A percentile compares a stretch with the other conserved stretches of the same genome.
Evolutionary conservation across 495 filamentous ascomycete genomes (phyloP).

Genomic region (Arthonia radiata): DNA sequence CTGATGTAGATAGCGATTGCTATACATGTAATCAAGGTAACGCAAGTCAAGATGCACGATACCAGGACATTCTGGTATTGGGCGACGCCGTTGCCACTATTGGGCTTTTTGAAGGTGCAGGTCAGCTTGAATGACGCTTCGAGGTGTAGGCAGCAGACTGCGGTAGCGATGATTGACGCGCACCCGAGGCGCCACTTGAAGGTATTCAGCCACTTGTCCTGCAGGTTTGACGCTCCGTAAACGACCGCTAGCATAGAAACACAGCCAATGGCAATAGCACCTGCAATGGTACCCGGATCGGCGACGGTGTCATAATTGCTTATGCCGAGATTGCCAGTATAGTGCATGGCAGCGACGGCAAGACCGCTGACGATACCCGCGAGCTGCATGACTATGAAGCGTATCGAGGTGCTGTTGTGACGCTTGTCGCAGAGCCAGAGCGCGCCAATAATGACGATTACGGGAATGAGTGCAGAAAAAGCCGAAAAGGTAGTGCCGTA

Average conservation of each 20-base stretch:
- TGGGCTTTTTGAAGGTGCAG: too few relatives aligned
- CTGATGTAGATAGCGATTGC: constrained; percentile 29
- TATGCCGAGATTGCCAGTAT: constrained; percentile 63
- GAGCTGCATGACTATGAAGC: too few relatives aligned
- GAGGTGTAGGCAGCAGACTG: constrained; percentile 80
- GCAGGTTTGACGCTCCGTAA: constrained; percentile 50
- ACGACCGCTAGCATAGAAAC: constrained; percentile 41
- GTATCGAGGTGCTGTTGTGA: constrained; percentile 18
- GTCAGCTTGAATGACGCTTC: too few relatives aligned
- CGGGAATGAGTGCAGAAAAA: constrained; percentile 62
- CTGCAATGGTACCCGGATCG: constrained; percentile 29
- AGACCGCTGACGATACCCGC: constrained; percentile 45
- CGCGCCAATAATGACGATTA: constrained; percentile 46
- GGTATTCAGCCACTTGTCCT: constrained; percentile 49
- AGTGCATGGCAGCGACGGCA: constrained; percentile 74
- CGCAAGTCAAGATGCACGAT: constrained; percentile 32
- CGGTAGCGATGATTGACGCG: constrained; percentile 39
- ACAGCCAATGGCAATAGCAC: constrained; percentile 44
- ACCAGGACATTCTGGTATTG: too few relatives aligned
- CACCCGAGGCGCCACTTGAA: constrained; percentile 49
- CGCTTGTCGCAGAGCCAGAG: constrained; percentile 31
- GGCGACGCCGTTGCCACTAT: too few relatives aligned
- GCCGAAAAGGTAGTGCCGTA: constrained; percentile 52
- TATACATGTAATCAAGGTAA: constrained; percentile 31
- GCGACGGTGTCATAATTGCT: constrained; percentile 47